A percentile compares a stretch with the other conserved stretches of the same genome.
Evolutionary conservation across 176 grass and related monocot species (phyloP).

Genomic region (Hordeum marinum): DNA sequence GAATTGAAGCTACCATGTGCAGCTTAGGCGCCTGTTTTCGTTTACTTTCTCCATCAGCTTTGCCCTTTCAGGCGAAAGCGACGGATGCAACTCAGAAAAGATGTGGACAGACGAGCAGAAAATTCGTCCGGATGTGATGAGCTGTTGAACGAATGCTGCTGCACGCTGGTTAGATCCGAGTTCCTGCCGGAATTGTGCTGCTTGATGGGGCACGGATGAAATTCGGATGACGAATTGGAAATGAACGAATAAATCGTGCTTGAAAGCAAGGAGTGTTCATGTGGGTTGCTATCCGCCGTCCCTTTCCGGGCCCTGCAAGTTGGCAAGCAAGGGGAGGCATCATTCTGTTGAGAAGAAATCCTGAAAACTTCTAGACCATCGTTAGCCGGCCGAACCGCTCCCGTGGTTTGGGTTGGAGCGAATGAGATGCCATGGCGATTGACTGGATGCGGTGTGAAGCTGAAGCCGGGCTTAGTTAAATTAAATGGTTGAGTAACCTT

Average conservation of each 20-base stretch:
- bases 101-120: background rate
- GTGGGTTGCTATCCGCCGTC: constrained; percentile 21
- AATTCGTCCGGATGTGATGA: constrained; percentile 3
- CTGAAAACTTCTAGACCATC: background rate
- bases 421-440: constrained; percentile 14
- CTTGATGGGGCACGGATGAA: background rate
- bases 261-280: constrained; percentile 24
- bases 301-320: constrained; percentile 27
- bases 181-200: background rate
- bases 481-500: background rate
- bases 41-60: constrained; percentile 8
- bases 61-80: constrained; percentile 24
- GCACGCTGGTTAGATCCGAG: background rate
- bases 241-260: background rate
- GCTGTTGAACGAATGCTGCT: background rate
- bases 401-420: background rate
- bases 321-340: constrained; percentile 16
- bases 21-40: constrained; percentile 1
- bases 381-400: constrained; percentile 13
- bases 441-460: background rate
- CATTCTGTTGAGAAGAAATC: background rate
- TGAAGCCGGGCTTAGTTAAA: constrained; percentile 17
- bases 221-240: background rate
- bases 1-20: background rate
- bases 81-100: background rate